Evolutionary conservation across 768 basidiomycete genomes (phyloP).

Genomic region (Termitomyces titanicus): DNA sequence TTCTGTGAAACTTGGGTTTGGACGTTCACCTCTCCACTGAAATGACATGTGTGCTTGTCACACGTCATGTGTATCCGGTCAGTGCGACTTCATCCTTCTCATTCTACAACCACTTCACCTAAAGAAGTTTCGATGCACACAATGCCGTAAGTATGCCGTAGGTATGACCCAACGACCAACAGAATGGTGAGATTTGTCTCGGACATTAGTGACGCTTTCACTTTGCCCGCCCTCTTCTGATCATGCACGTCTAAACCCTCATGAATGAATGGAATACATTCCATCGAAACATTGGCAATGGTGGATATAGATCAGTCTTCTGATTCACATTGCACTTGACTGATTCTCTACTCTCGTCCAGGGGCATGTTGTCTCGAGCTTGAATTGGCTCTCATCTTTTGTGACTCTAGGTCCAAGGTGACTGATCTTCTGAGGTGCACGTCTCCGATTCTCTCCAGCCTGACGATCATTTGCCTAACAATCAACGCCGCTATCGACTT

Average conservation of each 20-base stretch:
- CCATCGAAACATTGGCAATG: background rate
- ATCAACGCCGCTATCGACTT: background rate
- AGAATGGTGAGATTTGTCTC: background rate
- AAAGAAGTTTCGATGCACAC: background rate
- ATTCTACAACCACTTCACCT: background rate
- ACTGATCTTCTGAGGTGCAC: background rate
- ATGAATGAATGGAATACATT: too few relatives aligned
- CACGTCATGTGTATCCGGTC: background rate
- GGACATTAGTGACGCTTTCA: too few relatives aligned
- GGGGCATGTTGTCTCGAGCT: background rate
- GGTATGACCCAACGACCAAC: too few relatives aligned
- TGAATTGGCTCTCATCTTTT: background rate
- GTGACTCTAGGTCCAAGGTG: too few relatives aligned
- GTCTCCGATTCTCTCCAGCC: too few relatives aligned
- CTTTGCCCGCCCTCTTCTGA: background rate
- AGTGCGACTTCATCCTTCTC: background rate
- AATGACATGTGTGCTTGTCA: background rate
- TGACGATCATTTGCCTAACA: background rate
- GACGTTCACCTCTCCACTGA: background rate
- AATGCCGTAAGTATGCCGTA: too few relatives aligned
- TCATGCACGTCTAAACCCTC: background rate
- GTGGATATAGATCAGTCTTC: background rate
- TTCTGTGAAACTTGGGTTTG: background rate
- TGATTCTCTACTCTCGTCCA: too few relatives aligned
- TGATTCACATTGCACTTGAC: background rate